These are phyloP conservation scores for Anthracocystis walkeri DNA, from an alignment of 1,284 basidiomycete genomes.

Conservation along the genomic window DNA sequence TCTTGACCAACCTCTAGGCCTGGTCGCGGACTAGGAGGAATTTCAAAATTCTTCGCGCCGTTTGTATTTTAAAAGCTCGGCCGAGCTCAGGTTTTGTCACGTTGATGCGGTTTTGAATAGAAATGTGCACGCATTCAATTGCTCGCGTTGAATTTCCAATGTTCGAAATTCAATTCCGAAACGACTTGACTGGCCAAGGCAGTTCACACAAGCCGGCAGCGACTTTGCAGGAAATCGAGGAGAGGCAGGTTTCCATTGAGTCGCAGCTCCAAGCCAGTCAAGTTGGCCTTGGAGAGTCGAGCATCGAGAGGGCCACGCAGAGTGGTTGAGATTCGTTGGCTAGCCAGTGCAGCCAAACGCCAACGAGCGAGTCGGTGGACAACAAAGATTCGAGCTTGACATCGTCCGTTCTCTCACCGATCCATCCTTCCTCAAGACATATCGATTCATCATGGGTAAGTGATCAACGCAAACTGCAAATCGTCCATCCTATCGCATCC, in stretches of 20 bases:
- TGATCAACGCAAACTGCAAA: slow-evolving; percentile 40
- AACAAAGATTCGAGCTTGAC: slow-evolving; percentile 42
- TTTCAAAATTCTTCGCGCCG: background rate
- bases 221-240: no score
- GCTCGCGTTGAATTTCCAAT: no score
- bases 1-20: background rate
- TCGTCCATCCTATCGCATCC: slow-evolving; percentile 28
- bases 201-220: no score
- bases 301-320: background rate
- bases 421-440: slow-evolving; percentile 59
- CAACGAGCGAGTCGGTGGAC: slow-evolving; percentile 19
- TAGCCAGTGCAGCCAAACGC: background rate
- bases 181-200: no score
- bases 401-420: slow-evolving; percentile 48
- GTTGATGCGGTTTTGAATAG: no score
- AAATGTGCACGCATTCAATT: no score
- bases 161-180: no score
- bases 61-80: slow-evolving; percentile 6
- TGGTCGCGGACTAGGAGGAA: background rate
- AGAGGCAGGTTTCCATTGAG: background rate
- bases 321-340: background rate
- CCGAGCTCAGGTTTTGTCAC: background rate
- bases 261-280: background rate
- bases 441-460: slow-evolving; percentile 59
- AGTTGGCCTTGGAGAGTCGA: no score